A percentile compares a stretch with the other conserved stretches of the same genome.
Evolutionary conservation across 2,329 filamentous ascomycete species (phyloP).

Genomic region (Penicillium sp.): DNA sequence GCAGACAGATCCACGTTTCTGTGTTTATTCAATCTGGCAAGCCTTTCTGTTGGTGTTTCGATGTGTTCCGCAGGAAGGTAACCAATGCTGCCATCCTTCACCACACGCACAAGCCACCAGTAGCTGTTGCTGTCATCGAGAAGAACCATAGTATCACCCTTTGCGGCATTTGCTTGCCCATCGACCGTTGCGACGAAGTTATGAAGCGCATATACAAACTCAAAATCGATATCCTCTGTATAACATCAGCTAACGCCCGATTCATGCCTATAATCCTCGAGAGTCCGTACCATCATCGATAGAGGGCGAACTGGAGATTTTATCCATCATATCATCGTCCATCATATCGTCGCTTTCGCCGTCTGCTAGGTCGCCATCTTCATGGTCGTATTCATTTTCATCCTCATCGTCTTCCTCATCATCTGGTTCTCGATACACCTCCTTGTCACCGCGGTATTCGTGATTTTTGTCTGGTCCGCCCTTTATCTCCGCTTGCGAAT

Average conservation of each 20-base stretch:
- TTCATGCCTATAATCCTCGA: conserved; percentile 33
- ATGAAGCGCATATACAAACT: conserved; percentile 97
- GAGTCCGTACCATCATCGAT: conserved; percentile 88
- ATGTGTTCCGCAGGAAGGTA: conserved; percentile 98
- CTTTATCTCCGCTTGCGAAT: conserved; percentile 70
- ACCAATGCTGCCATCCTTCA: conserved; percentile 94
- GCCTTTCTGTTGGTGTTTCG: conserved; percentile 90
- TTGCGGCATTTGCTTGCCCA: conserved; percentile 95
- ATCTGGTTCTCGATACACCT: conserved; percentile 36
- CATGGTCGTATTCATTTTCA: conserved; percentile 26
- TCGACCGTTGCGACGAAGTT: conserved; percentile 98
- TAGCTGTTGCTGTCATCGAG: conserved; percentile 99
- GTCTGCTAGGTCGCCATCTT: conserved; percentile 59
- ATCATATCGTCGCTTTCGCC: conserved; percentile 68
- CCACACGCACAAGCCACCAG: conserved; percentile 97
- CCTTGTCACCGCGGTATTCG: conserved; percentile 34
- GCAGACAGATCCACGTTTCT: conserved; percentile 86
- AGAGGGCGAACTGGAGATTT: conserved; percentile 96
- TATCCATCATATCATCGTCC: conserved; percentile 96
- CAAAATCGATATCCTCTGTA: conserved; percentile 98
- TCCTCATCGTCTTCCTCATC: conserved; percentile 27
- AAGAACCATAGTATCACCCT: conserved; percentile 97
- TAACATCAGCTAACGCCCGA: conserved; percentile 70
- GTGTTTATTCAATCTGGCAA: conserved; percentile 95
- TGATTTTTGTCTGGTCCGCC: conserved; percentile 62